A percentile compares a stretch with the other conserved stretches of the same genome.
These are phyloP conservation scores for Cokeromyces recurvatus DNA, from an alignment of 371 early-diverging fungal species.

Conservation along the genomic window DNA sequence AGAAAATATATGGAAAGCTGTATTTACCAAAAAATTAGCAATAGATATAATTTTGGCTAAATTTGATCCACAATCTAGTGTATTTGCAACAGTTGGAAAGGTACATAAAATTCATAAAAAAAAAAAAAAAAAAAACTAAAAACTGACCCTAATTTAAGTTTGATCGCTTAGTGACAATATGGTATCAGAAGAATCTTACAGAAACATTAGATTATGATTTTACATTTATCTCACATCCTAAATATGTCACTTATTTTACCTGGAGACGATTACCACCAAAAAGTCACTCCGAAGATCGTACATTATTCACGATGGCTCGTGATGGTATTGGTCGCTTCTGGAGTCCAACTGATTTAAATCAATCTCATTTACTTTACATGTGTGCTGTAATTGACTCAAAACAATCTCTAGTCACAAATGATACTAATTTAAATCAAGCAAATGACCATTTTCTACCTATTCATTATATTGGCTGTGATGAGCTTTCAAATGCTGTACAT, in stretches of 20 bases:
- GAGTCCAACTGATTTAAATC: constrained; percentile 50
- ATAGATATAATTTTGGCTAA: constrained; percentile 35
- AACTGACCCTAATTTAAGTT: constrained; percentile 32
- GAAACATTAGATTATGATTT: constrained; percentile 45
- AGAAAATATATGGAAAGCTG: constrained; percentile 13
- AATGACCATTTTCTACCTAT: constrained; percentile 39
- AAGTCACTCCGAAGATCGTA: constrained; percentile 32
- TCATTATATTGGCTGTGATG: constrained; percentile 65
- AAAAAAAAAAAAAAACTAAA: no score
- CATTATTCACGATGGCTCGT: constrained; percentile 66
- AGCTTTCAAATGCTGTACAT: constrained; percentile 46
- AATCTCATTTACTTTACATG: constrained; percentile 56
- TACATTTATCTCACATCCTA: constrained; percentile 67
- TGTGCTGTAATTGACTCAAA: constrained; percentile 69
- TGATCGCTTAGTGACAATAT: constrained; percentile 70
- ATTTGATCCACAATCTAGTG: constrained; percentile 63
- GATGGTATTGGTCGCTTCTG: constrained; percentile 79
- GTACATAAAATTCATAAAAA: no score
- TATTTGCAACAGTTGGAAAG: constrained; percentile 65
- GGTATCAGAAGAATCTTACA: constrained; percentile 42
- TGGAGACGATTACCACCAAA: constrained; percentile 56
- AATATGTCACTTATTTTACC: constrained; percentile 57
- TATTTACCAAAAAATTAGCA: constrained; percentile 20
- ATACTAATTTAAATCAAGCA: not conserved
- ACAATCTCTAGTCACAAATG: constrained; percentile 58